Base-by-base conservation (phyloP, 2,329 filamentous ascomycete species). In the Nigrospora osmanthi region DNA sequence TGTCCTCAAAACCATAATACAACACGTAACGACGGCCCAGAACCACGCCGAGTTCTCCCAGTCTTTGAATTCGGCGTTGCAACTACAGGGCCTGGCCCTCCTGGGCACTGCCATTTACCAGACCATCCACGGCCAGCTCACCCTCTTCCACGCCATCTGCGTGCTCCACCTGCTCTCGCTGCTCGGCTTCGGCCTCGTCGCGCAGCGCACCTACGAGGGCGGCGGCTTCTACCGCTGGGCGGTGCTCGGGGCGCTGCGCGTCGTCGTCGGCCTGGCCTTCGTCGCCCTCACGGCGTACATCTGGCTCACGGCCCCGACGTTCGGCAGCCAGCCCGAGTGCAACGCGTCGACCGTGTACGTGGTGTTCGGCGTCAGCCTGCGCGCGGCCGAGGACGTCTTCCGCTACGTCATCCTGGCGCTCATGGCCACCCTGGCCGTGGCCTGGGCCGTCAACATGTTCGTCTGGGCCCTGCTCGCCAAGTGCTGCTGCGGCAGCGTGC, bases 21-120 rank as follows among this genome's bases (percentile, higher is more conserved):
- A 38, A n/a, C 36, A 67, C 49, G 63, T 62, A 47, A 62, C 60
- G 4, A 54, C 55, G 13, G 57, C 61, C 13, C 58, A 64, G 49
- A 47, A 59, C 2, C 32, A 43, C 11, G 31, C 35, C 35, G 47
- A 48, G 16, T 48, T 48, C 33, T 41, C n/a, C 28, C 43, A 44
- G 23, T 31, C 38, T 34, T n/a, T 49, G 11, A 35, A 40, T 10
- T 38, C 46, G n/a, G 48, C 48, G 9, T 36, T 50, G 15, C 35
- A 39, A 13, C 35, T 50, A 9, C 49, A 50, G 38, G 49, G 49
- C n/a, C 47, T 50, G 11, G 40, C 49, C n/a, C 49, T 50, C 17
- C 40, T 50, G 10, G 44, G 43, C 43, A 50, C 49, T 6, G 47
- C 49, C 37, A 43, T 50, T 11, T 46, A 39, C 16, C 43, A 50